phyloP scores from a whole-genome alignment of 1,284 basidiomycete species.

The Sanghuangporus baumii region DNA sequence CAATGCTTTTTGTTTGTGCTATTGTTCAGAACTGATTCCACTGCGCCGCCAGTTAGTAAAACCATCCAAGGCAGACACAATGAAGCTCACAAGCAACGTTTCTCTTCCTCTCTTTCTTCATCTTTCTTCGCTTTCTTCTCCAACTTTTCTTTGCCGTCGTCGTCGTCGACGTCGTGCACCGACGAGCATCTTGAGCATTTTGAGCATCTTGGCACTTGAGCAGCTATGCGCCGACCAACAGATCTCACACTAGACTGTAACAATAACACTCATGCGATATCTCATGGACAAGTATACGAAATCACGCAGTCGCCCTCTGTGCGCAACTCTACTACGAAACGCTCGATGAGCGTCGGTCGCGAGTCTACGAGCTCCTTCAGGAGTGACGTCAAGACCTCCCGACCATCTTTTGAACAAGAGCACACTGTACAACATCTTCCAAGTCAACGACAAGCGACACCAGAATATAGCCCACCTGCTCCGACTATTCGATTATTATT shows the following conservation, averaged over 20 bases:
- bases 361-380: neutral
- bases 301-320: constrained; percentile 11
- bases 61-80: neutral
- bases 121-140: neutral
- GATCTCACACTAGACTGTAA: constrained; percentile 1
- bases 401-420: neutral
- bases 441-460: neutral
- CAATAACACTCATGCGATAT: constrained; percentile 3
- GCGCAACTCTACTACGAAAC: neutral
- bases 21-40: neutral
- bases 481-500: constrained; percentile 61
- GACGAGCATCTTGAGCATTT: neutral
- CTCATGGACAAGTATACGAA: constrained; percentile 6
- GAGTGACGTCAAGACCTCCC: neutral
- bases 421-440: neutral
- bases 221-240: constrained; percentile 3
- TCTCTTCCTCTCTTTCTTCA: neutral
- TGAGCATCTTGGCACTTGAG: neutral
- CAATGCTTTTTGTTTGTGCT: neutral
- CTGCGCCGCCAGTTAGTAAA: neutral
- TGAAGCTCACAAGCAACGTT: neutral
- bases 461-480: constrained; percentile 3
- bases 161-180: neutral
- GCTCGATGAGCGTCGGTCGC: neutral
- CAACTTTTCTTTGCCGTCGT: neutral